phyloP scores from a whole-genome alignment of 2,329 filamentous ascomycete genomes.

The Rhynchosporium secalis region DNA sequence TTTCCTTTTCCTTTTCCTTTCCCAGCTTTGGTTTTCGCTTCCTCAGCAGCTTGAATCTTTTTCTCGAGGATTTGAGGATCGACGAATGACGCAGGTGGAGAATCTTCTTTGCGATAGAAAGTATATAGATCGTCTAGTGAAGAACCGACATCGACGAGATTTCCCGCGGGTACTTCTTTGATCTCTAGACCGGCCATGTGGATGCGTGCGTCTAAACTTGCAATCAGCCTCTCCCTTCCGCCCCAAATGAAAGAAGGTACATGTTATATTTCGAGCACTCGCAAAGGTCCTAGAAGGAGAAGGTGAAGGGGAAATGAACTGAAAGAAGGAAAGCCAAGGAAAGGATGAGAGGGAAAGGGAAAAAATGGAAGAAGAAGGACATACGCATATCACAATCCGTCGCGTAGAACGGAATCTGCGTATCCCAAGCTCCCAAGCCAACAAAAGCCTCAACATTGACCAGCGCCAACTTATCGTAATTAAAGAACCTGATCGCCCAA shows the following conservation, averaged over 20 bases:
- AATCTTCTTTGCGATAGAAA: constrained; percentile 46
- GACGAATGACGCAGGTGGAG: constrained; percentile 6
- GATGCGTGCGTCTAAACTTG: constrained; percentile 48
- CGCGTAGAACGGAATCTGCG: constrained; percentile 57
- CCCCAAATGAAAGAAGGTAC: too few relatives aligned
- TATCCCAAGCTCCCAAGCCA: constrained; percentile 54
- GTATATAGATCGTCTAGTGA: constrained; percentile 48
- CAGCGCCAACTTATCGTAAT: constrained; percentile 58
- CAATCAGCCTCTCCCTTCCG: background rate
- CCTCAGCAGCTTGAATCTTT: constrained; percentile 19
- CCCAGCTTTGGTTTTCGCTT: background rate
- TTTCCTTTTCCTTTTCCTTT: constrained; percentile 3
- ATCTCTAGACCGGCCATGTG: constrained; percentile 48
- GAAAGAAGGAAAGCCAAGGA: too few relatives aligned
- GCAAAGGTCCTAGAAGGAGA: too few relatives aligned
- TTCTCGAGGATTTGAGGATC: constrained; percentile 35
- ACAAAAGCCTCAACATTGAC: constrained; percentile 55
- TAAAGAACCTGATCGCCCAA: constrained; percentile 57
- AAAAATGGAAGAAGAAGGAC: background rate
- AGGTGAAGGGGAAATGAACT: too few relatives aligned
- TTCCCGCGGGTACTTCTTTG: constrained; percentile 43
- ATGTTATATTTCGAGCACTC: too few relatives aligned
- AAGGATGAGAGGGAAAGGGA: constrained; percentile 37
- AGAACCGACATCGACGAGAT: constrained; percentile 49
- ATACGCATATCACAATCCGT: constrained; percentile 43